Conservation (phyloP, 1,284 basidiomycete genomes). For the Ustilago curta region DNA sequence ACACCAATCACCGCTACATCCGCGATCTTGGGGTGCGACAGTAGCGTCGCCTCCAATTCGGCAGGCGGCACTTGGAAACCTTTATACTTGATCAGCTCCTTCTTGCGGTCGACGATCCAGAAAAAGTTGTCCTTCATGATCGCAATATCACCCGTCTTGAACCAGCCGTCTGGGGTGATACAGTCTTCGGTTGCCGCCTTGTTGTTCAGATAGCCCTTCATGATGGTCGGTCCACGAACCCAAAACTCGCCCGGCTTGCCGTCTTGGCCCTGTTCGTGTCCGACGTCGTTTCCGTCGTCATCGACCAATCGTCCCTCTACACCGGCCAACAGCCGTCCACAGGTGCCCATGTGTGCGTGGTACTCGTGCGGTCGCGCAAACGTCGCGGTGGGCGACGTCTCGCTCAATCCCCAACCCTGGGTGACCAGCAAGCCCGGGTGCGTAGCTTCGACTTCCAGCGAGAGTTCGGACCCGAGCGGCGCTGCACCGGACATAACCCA, state of each 20-base stretch:
- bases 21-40: conserved; percentile 52
- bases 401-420: conserved; percentile 79
- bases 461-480: conserved; percentile 78
- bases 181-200: conserved; percentile 45
- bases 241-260: conserved; percentile 66
- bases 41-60: conserved; percentile 53
- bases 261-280: conserved; percentile 72
- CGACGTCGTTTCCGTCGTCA: conserved; percentile 69
- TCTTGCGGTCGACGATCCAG: conserved; percentile 62
- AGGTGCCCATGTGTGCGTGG: conserved; percentile 58
- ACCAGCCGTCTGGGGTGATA: conserved; percentile 60
- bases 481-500: conserved; percentile 83
- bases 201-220: conserved; percentile 60
- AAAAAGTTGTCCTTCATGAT: conserved; percentile 53
- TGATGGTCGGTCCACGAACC: conserved; percentile 44
- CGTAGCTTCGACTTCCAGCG: conserved; percentile 74
- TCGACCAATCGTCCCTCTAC: conserved; percentile 81
- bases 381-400: conserved; percentile 76
- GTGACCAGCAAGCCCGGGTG: conserved; percentile 70
- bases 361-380: conserved; percentile 49
- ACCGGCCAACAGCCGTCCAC: conserved; percentile 80
- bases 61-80: conserved; percentile 63
- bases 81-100: conserved; percentile 62
- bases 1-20: conserved; percentile 52
- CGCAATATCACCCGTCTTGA: conserved; percentile 60